These are phyloP conservation scores for Articulospora tetracladia DNA, from an alignment of 495 filamentous ascomycete genomes.

Conservation along the genomic window DNA sequence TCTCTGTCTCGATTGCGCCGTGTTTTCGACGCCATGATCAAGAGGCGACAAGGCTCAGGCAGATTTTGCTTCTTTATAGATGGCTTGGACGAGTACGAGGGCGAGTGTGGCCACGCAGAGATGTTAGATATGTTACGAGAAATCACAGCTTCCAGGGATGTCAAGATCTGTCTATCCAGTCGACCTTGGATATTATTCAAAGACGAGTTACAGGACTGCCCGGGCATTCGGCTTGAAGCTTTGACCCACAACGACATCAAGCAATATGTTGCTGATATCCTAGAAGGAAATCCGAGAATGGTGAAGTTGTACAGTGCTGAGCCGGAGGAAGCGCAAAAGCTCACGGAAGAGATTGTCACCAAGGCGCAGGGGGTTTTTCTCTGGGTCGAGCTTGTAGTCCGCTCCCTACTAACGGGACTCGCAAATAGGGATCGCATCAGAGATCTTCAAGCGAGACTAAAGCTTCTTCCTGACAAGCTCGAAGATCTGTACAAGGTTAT, in stretches of 20 bases:
- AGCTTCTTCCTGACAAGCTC: slow-evolving; percentile 1
- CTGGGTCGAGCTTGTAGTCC: slow-evolving; percentile 29
- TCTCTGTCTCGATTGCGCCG: too few species aligned
- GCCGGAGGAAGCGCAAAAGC: neutral
- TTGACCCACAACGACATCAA: slow-evolving; percentile 26
- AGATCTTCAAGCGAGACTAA: slow-evolving; percentile 5
- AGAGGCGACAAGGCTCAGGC: too few species aligned
- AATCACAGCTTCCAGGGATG: slow-evolving; percentile 2
- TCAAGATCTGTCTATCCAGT: slow-evolving; percentile 37
- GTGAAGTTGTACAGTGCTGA: neutral
- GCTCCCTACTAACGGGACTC: slow-evolving; percentile 10
- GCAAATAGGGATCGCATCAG: slow-evolving; percentile 1
- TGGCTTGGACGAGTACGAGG: slow-evolving; percentile 36
- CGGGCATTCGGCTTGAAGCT: slow-evolving; percentile 27
- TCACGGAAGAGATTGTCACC: slow-evolving; percentile 25
- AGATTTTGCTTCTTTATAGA: slow-evolving; percentile 30
- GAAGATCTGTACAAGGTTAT: slow-evolving; percentile 13
- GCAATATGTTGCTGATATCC: slow-evolving; percentile 14
- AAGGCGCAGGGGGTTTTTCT: slow-evolving; percentile 36
- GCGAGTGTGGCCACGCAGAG: slow-evolving; percentile 21
- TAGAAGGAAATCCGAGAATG: slow-evolving; percentile 18
- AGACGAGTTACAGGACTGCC: slow-evolving; percentile 28
- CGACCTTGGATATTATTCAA: slow-evolving; percentile 40
- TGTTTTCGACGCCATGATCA: too few species aligned
- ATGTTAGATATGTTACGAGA: slow-evolving; percentile 28